Evolutionary conservation across 75 land plant genomes (phyloP), one percentile per base, ranked within the genome.

Genomic region (Ceratopteris richardii): DNA sequence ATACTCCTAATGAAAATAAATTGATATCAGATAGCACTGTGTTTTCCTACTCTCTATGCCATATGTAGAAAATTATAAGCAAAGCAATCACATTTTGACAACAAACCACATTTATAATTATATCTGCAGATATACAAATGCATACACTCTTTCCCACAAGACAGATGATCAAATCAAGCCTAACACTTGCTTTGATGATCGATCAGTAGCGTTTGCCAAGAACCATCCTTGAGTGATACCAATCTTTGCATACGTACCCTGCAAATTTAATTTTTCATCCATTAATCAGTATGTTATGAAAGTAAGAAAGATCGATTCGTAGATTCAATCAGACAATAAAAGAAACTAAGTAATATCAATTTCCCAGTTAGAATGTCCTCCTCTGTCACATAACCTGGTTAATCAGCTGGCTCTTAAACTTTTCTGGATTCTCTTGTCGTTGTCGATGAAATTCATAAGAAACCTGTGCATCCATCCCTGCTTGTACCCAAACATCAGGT

Each of bases 171-270:
- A n/a, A n/a, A n/a, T n/a, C n/a, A n/a, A n/a, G n/a, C n/a, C n/a
- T n/a, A n/a, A 9, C 37, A 41, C 25, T 14, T 66, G 90, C 98
- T 75, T 69, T 42, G 95, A 85, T 46, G 85, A 59, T 60, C 85
- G 85, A 77, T 83, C 85, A 30, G 47, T 17, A 24, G 78, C 66
- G 44, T 87, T 61, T 55, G 90, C 77, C 62, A 47, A 69, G 73
- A 93, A 86, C 98, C 95, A 88, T 69, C 98, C 98, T 74, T 93
- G 90, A 24, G 65, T 66, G 31, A 81, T 80, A n/a, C 82, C 84
- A 62, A 85, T 62, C 74, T 69, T 80, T 11, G 75, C 74, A 68
- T 93, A 93, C 31, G 68, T 66, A 19, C 65, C 59, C 96, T 93
- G 76, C 57, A 63, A 41, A 30, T 30, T 30, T 33, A 21, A 31